Conservation (phyloP, 2,329 filamentous ascomycete species). For the Helotiales sp. region DNA sequence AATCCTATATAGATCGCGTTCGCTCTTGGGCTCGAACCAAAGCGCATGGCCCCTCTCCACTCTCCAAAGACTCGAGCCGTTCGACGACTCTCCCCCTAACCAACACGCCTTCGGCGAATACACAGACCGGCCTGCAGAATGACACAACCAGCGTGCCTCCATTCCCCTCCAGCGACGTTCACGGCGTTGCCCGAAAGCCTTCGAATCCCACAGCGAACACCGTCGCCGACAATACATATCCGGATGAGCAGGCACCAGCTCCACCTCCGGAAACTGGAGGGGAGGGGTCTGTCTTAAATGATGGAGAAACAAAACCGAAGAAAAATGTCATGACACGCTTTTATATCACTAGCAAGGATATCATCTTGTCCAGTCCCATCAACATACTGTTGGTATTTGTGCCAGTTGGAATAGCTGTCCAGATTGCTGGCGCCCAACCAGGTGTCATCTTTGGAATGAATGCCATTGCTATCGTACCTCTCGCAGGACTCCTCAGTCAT, state of each 20-base stretch:
- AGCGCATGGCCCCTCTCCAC: slow-evolving; percentile 52
- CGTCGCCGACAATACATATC: slow-evolving; percentile 37
- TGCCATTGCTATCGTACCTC: slow-evolving; percentile 71
- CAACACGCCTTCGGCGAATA: slow-evolving; percentile 28
- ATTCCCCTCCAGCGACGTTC: slow-evolving; percentile 27
- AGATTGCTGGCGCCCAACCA: slow-evolving; percentile 53
- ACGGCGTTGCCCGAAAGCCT: slow-evolving; percentile 27
- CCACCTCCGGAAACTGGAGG: slow-evolving; percentile 52
- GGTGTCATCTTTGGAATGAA: slow-evolving; percentile 73
- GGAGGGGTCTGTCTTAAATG: slow-evolving; percentile 57
- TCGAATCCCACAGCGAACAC: slow-evolving; percentile 33
- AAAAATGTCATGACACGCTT: slow-evolving; percentile 34
- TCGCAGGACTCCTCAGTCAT: slow-evolving; percentile 70
- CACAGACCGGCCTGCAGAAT: slow-evolving; percentile 24
- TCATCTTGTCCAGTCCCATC: slow-evolving; percentile 73
- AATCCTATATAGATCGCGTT: slow-evolving; percentile 55
- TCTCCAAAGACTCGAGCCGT: slow-evolving; percentile 37
- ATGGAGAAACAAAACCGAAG: slow-evolving; percentile 28
- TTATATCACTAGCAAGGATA: slow-evolving; percentile 48
- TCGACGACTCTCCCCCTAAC: slow-evolving; percentile 40
- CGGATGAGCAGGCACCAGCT: slow-evolving; percentile 40
- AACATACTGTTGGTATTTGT: slow-evolving; percentile 78
- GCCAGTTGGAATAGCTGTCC: slow-evolving; percentile 70
- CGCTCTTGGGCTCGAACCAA: slow-evolving; percentile 54
- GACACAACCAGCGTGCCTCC: slow-evolving; percentile 26